These are phyloP conservation scores for Elongisporangium senticosum DNA, from an alignment of 352 stramenopile genomes.

Conservation along the genomic window DNA sequence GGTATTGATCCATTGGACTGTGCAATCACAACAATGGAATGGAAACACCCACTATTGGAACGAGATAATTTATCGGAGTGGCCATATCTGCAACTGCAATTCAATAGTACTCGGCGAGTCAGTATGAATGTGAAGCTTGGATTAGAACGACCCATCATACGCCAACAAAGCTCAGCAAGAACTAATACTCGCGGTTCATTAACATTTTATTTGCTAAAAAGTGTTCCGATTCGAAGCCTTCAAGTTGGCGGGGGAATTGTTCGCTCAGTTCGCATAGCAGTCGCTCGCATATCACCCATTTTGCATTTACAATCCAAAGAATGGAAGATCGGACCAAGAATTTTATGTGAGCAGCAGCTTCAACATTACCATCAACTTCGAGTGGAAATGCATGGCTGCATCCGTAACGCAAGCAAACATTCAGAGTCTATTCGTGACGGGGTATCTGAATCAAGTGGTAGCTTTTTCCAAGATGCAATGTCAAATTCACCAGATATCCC, in stretches of 20 bases:
- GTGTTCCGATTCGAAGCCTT: conserved; percentile 51
- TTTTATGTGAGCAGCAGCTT: conserved; percentile 64
- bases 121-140: conserved; percentile 8
- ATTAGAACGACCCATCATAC: not conserved
- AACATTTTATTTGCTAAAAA: conserved; percentile 54
- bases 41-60: conserved; percentile 42
- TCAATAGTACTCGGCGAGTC: conserved; percentile 64
- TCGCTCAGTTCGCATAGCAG: conserved; percentile 44
- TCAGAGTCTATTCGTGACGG: not conserved
- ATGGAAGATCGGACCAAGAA: conserved; percentile 46
- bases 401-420: not conserved
- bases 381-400: not conserved
- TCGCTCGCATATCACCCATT: conserved; percentile 48
- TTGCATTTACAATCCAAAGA: conserved; percentile 68
- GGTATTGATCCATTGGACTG: conserved; percentile 67
- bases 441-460: not conserved
- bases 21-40: conserved; percentile 31
- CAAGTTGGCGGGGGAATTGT: conserved; percentile 58
- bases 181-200: conserved; percentile 3
- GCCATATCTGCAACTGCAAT: conserved; percentile 56
- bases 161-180: not conserved
- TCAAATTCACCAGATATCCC: conserved; percentile 12
- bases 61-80: conserved; percentile 43
- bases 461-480: not conserved
- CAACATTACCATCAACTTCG: conserved; percentile 40